Evolutionary conservation across 805 yeast species (phyloP).

Genomic region (Teunomyces stri): DNA sequence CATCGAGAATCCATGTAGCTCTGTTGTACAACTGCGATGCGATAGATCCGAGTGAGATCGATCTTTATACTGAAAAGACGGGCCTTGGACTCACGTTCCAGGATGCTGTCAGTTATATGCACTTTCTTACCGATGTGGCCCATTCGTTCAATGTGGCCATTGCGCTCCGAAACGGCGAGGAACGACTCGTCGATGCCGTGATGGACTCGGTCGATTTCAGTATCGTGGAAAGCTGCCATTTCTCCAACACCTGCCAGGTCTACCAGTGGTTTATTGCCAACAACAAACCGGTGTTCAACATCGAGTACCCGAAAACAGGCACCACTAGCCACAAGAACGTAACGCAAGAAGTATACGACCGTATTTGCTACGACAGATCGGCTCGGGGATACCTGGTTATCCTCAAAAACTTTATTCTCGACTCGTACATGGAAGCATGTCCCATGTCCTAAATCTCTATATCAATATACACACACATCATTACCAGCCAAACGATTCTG

Average conservation of each 20-base stretch:
- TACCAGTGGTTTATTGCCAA: not conserved
- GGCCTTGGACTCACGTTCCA: conserved; percentile 22
- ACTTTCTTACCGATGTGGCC: conserved; percentile 17
- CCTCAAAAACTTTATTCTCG: conserved; percentile 1
- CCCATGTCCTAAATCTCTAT: not conserved
- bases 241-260: not conserved
- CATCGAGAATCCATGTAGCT: conserved; percentile 17
- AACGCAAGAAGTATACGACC: not conserved
- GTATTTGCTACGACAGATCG: not conserved
- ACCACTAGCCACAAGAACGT: not conserved
- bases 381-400: not conserved
- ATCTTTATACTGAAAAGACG: conserved; percentile 22
- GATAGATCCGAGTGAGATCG: conserved; percentile 28
- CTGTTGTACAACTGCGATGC: conserved; percentile 23
- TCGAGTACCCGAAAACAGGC: conserved; percentile 1
- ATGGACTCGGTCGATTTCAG: conserved; percentile 18
- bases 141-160: conserved; percentile 18
- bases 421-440: not conserved
- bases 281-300: not conserved
- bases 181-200: conserved; percentile 16
- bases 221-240: conserved; percentile 22
- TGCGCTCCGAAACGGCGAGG: conserved; percentile 24
- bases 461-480: not conserved
- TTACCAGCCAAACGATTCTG: conserved; percentile 51
- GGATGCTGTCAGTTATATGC: conserved; percentile 21